These are phyloP conservation scores for Priceomyces melissophilus DNA, from an alignment of 805 yeast species.

Conservation along the genomic window DNA sequence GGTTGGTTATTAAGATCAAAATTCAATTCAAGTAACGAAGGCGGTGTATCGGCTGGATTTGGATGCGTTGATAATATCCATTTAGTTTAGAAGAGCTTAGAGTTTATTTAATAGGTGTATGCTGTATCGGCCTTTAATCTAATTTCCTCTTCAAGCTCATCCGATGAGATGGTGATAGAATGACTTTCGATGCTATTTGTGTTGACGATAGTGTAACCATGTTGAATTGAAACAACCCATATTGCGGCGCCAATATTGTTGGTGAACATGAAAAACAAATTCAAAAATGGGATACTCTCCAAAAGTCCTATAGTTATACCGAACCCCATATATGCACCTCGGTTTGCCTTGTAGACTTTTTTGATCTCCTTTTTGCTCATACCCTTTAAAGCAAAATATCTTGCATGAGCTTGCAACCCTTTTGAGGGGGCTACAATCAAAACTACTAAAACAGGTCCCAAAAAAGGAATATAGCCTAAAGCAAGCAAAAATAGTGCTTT, in stretches of 20 bases:
- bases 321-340: conserved; percentile 46
- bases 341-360: conserved; percentile 30
- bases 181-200: background rate
- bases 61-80: conserved; percentile 91
- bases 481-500: conserved; percentile 33
- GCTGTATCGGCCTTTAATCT: background rate
- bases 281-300: conserved; percentile 53
- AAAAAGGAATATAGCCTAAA: conserved; percentile 49
- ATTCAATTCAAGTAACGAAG: conserved; percentile 84
- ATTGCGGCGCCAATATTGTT: conserved; percentile 61
- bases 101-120: too few species aligned
- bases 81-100: conserved; percentile 29
- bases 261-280: conserved; percentile 53
- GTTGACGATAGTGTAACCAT: background rate
- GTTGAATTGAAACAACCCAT: conserved; percentile 50
- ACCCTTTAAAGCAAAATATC: conserved; percentile 59
- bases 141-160: conserved; percentile 1
- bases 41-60: conserved; percentile 99
- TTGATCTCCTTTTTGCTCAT: conserved; percentile 40
- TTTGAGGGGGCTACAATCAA: conserved; percentile 51
- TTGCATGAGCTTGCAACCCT: conserved; percentile 48
- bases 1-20: conserved; percentile 91
- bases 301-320: conserved; percentile 51
- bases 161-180: background rate
- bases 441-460: conserved; percentile 56